Base-by-base conservation (phyloP, 805 yeast species). In the Komagataella kurtzmanii region DNA sequence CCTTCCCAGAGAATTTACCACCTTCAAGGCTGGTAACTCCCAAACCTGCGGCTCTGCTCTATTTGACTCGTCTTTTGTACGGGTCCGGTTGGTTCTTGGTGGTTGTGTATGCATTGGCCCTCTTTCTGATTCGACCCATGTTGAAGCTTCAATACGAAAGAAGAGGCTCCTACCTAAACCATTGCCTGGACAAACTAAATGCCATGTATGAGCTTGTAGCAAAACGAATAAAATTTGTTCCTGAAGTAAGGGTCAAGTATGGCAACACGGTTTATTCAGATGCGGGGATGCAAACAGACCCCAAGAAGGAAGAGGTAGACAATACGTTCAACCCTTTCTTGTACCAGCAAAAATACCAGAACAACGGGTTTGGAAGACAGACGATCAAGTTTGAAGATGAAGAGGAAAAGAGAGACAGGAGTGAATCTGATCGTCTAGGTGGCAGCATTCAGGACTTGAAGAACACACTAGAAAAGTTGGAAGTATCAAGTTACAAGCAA, bases 221-320 rank as follows among this genome's bases (percentile, higher is more conserved):
- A 17, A 60, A 59, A 21, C 57, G 57, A 44, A 59, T 64, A 17
- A 55, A 65, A 44, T 59, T 58, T 24, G 66, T 74, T 0, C 74
- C 79, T 3, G 58, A 69, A 3, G 68, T 74, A n/a, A 68, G 68
- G 8, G 59, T 74, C 12, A 73, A 70, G 19, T 70, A 70, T 55
- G 71, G 70, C 44, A 73, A 69, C 24, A 58, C 58, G 19, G 55
- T 64, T 21, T 65, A 68, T 49, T 63, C 68, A 14, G 75, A 70
- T 56, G 63, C 71, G 10, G 61, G 60, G 53, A 55, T 63, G 12
- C 65, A 61, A 45, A 61, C 65, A 17, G 56, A 51, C 10, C 53
- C 47, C 43, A 46, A 49, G 0, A 46, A 49, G 0, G 65, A 59
- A 30, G 61, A 58, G 18, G 30, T 30, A 6, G 51, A 48, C 5